A percentile compares a stretch with the other conserved stretches of the same genome.
Evolutionary conservation across 2,329 filamentous ascomycete species (phyloP).

Genomic region (Colletotrichum horii): DNA sequence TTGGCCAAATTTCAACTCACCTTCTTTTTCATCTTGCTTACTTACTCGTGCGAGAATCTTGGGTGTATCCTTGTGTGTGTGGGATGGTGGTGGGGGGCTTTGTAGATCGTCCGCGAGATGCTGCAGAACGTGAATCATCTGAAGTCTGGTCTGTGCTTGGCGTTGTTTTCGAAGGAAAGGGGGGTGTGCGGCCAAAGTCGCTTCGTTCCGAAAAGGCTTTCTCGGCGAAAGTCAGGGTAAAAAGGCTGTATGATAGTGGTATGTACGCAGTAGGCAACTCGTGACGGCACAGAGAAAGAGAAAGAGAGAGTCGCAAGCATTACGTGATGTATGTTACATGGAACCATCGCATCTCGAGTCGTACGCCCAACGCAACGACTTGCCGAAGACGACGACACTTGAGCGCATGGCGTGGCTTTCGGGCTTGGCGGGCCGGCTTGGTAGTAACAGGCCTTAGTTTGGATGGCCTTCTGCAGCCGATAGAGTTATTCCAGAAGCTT

Average conservation of each 20-base stretch:
- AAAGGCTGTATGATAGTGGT: not conserved
- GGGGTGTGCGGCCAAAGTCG: not conserved
- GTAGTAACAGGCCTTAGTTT: not conserved
- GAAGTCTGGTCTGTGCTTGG: not conserved
- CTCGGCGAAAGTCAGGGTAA: not conserved
- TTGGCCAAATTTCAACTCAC: not conserved
- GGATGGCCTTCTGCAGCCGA: not conserved
- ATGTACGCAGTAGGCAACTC: not conserved
- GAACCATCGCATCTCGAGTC: not conserved
- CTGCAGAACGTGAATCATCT: slow-evolving; percentile 13
- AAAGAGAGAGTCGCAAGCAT: not conserved
- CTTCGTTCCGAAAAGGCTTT: not conserved
- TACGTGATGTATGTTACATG: not conserved
- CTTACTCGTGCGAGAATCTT: not conserved
- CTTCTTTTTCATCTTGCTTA: not conserved
- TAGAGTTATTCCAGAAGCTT: slow-evolving; percentile 4
- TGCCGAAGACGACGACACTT: not conserved
- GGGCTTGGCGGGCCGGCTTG: not conserved
- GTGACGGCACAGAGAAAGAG: not conserved
- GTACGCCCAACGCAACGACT: not conserved
- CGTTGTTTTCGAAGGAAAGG: not conserved
- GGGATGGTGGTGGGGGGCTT: not conserved
- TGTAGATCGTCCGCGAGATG: not conserved
- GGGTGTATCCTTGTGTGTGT: not conserved
- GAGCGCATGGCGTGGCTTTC: not conserved